These are phyloP conservation scores for Euphrasia arctica DNA, from an alignment of 305 asterid species.

Conservation along the genomic window DNA sequence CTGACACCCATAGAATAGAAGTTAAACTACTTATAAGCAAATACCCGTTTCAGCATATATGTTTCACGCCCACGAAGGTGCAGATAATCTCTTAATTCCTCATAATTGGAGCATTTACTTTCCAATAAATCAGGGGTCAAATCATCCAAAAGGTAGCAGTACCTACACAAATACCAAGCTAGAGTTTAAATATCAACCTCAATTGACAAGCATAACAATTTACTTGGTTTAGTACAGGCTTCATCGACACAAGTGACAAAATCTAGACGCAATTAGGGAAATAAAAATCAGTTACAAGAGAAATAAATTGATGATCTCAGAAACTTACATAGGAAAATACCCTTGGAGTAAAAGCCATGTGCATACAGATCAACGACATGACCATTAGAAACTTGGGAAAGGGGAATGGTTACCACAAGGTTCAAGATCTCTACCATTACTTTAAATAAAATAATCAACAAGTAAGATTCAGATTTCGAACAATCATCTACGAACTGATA, in stretches of 20 bases:
- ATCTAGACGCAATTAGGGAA: too few relatives aligned
- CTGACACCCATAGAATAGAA: conserved; percentile 8
- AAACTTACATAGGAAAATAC: not conserved
- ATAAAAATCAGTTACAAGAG: too few relatives aligned
- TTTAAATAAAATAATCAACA: conserved; percentile 8
- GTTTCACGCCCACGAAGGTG: conserved; percentile 86
- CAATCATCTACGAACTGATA: not conserved
- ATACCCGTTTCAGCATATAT: conserved; percentile 80
- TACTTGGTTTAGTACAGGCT: not conserved
- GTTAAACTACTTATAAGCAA: conserved; percentile 15
- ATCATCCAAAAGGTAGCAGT: conserved; percentile 92
- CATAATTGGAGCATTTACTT: conserved; percentile 60
- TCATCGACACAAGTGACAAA: too few relatives aligned
- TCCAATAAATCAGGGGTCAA: conserved; percentile 67
- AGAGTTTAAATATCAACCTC: conserved; percentile 20
- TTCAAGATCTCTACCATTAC: conserved; percentile 1
- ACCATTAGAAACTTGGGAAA: conserved; percentile 7
- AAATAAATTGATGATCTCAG: not conserved
- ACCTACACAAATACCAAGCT: conserved; percentile 46
- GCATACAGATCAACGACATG: not conserved
- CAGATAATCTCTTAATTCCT: conserved; percentile 74
- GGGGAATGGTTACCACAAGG: conserved; percentile 4
- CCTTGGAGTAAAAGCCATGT: not conserved
- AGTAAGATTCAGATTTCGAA: not conserved
- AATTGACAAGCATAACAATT: not conserved